phyloP scores from a whole-genome alignment of 192 early-diverging fungal genomes.

The Hyaloraphidium curvatum region DNA sequence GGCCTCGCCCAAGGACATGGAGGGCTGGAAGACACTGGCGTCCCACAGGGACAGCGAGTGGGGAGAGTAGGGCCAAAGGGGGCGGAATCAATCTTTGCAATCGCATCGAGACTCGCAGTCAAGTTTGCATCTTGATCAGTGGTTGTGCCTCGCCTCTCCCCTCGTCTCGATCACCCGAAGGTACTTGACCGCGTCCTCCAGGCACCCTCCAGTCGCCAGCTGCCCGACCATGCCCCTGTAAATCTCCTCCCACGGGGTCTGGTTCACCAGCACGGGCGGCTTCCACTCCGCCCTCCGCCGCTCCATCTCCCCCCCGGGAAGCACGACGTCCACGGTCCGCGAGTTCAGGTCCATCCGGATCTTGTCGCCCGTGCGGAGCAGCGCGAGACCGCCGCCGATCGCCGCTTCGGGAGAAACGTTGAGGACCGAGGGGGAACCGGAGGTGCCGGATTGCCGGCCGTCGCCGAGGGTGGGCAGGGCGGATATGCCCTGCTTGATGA shows the following conservation, averaged over 20 bases:
- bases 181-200: neutral
- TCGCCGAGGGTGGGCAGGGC: constrained; percentile 1
- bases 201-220: neutral
- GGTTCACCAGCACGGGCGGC: neutral
- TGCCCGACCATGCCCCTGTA: neutral
- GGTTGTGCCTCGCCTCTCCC: constrained; percentile 1
- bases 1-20: too few relatives aligned
- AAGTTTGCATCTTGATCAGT: too few relatives aligned
- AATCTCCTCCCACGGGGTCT: constrained; percentile 4
- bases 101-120: too few relatives aligned
- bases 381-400: neutral
- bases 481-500: neutral
- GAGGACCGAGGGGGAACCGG: constrained; percentile 1
- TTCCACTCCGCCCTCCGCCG: neutral
- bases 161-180: neutral
- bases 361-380: neutral
- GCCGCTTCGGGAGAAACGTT: neutral
- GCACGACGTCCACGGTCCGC: neutral
- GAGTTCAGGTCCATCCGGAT: neutral
- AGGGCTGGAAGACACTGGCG: too few relatives aligned
- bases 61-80: too few relatives aligned
- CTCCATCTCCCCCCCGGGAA: neutral
- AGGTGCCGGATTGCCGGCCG: constrained; percentile 1
- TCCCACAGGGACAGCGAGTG: too few relatives aligned
- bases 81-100: too few relatives aligned